phyloP scores from a whole-genome alignment of 129 eudicot genomes.

The Dittrichia graveolens region DNA sequence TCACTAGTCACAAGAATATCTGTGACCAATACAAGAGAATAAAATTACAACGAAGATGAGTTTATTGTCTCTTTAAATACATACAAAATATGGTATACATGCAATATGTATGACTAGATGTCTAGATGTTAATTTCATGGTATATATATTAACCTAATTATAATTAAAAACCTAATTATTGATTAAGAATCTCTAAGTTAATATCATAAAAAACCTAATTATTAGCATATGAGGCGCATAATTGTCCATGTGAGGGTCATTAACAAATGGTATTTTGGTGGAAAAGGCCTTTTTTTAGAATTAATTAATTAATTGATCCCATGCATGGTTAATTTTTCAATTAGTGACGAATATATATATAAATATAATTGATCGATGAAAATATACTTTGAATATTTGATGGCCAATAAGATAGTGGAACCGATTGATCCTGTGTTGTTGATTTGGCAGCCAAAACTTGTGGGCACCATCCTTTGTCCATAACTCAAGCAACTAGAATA shows the following conservation, averaged over 20 bases:
- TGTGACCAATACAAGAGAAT: slow-evolving; percentile 19
- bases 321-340: not conserved
- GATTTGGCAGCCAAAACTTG: slow-evolving; percentile 36
- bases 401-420: slow-evolving; percentile 24
- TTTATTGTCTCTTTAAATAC: not conserved
- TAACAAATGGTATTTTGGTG: slow-evolving; percentile 9
- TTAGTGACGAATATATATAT: slow-evolving; percentile 31
- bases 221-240: slow-evolving; percentile 21
- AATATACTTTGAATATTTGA: slow-evolving; percentile 31
- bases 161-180: slow-evolving; percentile 1
- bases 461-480: slow-evolving; percentile 39
- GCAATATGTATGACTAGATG: not conserved
- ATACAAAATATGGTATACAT: slow-evolving; percentile 7
- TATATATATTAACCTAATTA: not conserved
- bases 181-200: too few species aligned
- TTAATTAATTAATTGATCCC: slow-evolving; percentile 10
- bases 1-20: slow-evolving; percentile 24
- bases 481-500: slow-evolving; percentile 33
- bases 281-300: not conserved
- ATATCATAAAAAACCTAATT: not conserved
- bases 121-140: slow-evolving; percentile 5
- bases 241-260: slow-evolving; percentile 29
- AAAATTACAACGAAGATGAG: not conserved
- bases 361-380: too few species aligned
- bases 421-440: slow-evolving; percentile 20